Evolutionary conservation across 768 basidiomycete genomes (phyloP).

Genomic region (Thelephora aurantiotincta): DNA sequence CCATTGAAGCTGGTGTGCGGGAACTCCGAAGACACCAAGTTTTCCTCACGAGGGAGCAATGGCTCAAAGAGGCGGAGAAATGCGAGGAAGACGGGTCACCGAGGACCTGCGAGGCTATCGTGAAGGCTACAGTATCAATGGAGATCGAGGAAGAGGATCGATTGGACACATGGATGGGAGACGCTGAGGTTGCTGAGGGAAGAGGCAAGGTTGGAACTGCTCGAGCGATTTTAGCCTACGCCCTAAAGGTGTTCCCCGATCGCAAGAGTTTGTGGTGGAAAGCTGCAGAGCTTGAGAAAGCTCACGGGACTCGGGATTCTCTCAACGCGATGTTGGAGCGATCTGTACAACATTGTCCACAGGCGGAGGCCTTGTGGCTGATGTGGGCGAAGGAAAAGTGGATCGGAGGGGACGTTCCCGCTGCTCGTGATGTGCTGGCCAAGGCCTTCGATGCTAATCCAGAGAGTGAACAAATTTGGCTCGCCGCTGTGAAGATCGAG

Average conservation of each 20-base stretch:
- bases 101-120: slow-evolving; percentile 84
- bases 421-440: slow-evolving; percentile 82
- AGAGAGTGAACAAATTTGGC: slow-evolving; percentile 94
- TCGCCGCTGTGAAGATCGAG: slow-evolving; percentile 94
- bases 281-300: slow-evolving; percentile 89
- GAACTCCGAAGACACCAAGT: slow-evolving; percentile 76
- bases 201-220: slow-evolving; percentile 71
- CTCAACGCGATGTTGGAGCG: slow-evolving; percentile 69
- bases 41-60: slow-evolving; percentile 78
- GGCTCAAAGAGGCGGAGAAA: slow-evolving; percentile 89
- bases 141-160: slow-evolving; percentile 94
- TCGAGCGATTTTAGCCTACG: slow-evolving; percentile 80
- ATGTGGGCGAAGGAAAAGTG: slow-evolving; percentile 99
- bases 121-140: slow-evolving; percentile 88
- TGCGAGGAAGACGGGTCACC: slow-evolving; percentile 80
- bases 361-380: slow-evolving; percentile 93
- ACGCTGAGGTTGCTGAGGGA: slow-evolving; percentile 72
- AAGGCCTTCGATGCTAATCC: slow-evolving; percentile 89
- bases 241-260: slow-evolving; percentile 84
- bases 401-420: slow-evolving; percentile 76
- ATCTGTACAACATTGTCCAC: slow-evolving; percentile 85
- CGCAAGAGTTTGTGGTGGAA: slow-evolving; percentile 75
- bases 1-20: slow-evolving; percentile 75
- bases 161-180: slow-evolving; percentile 79
- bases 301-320: slow-evolving; percentile 73